These are phyloP conservation scores for Mucor indicus DNA, from an alignment of 371 early-diverging fungal genomes.

Conservation along the genomic window DNA sequence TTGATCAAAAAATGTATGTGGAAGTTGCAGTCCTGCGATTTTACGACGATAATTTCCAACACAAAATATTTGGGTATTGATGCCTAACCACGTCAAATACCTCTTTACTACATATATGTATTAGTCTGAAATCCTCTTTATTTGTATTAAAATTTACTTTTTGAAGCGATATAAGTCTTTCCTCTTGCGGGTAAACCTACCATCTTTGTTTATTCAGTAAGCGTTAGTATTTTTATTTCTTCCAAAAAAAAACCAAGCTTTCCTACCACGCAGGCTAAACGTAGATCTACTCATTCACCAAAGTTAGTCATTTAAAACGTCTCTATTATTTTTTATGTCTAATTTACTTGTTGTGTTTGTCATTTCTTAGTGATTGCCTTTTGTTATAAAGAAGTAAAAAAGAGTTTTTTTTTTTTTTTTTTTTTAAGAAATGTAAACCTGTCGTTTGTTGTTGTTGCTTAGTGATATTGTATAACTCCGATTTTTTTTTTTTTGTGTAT, in stretches of 20 bases:
- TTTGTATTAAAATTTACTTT: slow-evolving; percentile 56
- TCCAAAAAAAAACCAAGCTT: neutral
- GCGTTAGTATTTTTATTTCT: neutral
- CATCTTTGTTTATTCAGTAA: slow-evolving; percentile 46
- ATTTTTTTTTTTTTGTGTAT: too few relatives aligned
- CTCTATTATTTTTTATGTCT: too few relatives aligned
- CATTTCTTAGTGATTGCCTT: too few relatives aligned
- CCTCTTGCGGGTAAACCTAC: slow-evolving; percentile 88
- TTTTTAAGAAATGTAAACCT: too few relatives aligned
- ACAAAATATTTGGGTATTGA: slow-evolving; percentile 88
- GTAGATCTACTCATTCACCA: too few relatives aligned
- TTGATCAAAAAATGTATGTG: slow-evolving; percentile 89
- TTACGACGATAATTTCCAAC: slow-evolving; percentile 93
- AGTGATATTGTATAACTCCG: too few relatives aligned
- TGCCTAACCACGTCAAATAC: slow-evolving; percentile 94
- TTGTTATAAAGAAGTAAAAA: too few relatives aligned
- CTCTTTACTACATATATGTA: slow-evolving; percentile 61
- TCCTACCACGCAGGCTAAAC: slow-evolving; percentile 32
- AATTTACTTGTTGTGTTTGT: too few relatives aligned
- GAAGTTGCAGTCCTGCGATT: slow-evolving; percentile 74
- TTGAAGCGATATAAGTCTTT: slow-evolving; percentile 89
- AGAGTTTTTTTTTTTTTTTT: too few relatives aligned
- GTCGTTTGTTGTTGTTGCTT: too few relatives aligned
- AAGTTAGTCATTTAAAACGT: too few relatives aligned
- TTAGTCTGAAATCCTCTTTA: neutral